Conservation (phyloP, 495 filamentous ascomycete species). For the Staphylotrichum tortipilum region DNA sequence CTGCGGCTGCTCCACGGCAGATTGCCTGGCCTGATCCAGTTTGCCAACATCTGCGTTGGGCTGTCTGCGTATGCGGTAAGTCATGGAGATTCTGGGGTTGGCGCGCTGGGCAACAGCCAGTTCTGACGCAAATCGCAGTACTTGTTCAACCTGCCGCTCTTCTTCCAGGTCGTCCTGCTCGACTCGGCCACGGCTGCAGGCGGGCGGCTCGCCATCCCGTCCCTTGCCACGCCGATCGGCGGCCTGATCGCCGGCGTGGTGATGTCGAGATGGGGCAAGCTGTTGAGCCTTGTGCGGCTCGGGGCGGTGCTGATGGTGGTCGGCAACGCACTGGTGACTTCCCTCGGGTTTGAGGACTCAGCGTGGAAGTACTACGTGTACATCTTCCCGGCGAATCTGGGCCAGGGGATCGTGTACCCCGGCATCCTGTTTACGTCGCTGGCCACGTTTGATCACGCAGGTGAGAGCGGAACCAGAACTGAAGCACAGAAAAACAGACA, state of each 20-base stretch:
- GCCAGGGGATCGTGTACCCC: conserved; percentile 57
- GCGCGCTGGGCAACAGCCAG: no score
- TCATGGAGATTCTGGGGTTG: background rate
- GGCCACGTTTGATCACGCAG: conserved; percentile 53
- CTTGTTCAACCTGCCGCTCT: conserved; percentile 56
- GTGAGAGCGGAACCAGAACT: no score
- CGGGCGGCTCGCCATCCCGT: conserved; percentile 50
- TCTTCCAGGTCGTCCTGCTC: conserved; percentile 54
- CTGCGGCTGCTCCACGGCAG: conserved; percentile 46
- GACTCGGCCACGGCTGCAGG: conserved; percentile 56
- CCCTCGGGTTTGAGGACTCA: conserved; percentile 48
- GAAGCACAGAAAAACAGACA: background rate
- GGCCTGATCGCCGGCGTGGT: conserved; percentile 52
- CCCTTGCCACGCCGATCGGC: conserved; percentile 52
- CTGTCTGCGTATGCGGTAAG: conserved; percentile 57
- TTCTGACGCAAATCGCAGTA: conserved; percentile 36
- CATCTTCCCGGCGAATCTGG: conserved; percentile 55
- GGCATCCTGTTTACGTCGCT: conserved; percentile 55
- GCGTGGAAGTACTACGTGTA: conserved; percentile 56
- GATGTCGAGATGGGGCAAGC: conserved; percentile 56
- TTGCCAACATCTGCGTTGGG: conserved; percentile 53
- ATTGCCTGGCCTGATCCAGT: conserved; percentile 44
- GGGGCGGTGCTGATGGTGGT: conserved; percentile 52
- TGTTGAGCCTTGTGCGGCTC: conserved; percentile 45
- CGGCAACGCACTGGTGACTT: conserved; percentile 48